A percentile compares a stretch with the other conserved stretches of the same genome.
Evolutionary conservation across 257 asterid genomes (phyloP).

Genomic region (Ilex asprella): DNA sequence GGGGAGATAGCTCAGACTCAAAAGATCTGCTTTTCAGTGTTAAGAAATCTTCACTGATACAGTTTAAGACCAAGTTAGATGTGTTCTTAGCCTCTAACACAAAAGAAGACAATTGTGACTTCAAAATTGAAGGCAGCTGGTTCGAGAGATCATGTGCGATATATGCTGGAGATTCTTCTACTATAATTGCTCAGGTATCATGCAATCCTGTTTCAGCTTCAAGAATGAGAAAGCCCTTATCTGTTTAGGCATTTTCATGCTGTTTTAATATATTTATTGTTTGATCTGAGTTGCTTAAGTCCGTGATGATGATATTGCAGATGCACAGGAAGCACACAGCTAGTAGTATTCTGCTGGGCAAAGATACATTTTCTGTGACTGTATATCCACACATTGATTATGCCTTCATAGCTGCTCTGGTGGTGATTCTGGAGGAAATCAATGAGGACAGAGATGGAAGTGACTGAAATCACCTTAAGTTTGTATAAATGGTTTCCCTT

Average conservation of each 20-base stretch:
- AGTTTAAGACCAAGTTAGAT: conserved; percentile 43
- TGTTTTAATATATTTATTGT: background rate
- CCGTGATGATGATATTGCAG: conserved; percentile 22
- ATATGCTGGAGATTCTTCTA: conserved; percentile 45
- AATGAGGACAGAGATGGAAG: conserved; percentile 28
- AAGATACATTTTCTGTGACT: conserved; percentile 61
- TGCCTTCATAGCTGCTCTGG: conserved; percentile 68
- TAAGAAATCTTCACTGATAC: conserved; percentile 46
- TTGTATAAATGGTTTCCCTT: too few species aligned
- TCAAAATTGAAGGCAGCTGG: conserved; percentile 63
- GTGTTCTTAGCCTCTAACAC: conserved; percentile 46
- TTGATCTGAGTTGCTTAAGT: background rate
- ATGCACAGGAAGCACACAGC: conserved; percentile 67
- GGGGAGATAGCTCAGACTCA: conserved; percentile 51
- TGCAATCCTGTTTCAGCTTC: background rate
- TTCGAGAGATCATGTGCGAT: conserved; percentile 46
- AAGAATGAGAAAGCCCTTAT: background rate
- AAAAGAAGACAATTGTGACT: conserved; percentile 38
- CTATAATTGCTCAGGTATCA: conserved; percentile 61
- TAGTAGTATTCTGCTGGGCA: conserved; percentile 51
- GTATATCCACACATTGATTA: conserved; percentile 74
- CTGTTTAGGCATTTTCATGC: background rate
- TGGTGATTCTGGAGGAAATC: conserved; percentile 73
- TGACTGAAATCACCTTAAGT: background rate
- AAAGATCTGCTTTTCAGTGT: conserved; percentile 44